Conservation (phyloP, 345 rosid species). For the Angophora floribunda region DNA sequence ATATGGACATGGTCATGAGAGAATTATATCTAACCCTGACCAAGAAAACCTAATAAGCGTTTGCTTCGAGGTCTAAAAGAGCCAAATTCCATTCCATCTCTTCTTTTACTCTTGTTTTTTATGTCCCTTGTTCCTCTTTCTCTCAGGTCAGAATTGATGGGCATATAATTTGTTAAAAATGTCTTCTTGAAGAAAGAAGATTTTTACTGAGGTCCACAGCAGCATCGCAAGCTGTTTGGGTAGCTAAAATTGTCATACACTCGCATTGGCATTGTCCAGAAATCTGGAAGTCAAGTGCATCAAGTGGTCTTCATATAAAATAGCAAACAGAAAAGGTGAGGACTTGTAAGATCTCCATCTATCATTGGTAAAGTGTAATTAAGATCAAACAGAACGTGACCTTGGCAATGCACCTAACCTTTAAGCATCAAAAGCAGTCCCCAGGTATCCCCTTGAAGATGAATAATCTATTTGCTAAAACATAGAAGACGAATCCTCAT, state of each 20-base stretch:
- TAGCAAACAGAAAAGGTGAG: not conserved
- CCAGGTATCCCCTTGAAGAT: not conserved
- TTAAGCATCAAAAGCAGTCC: not conserved
- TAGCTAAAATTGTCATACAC: not conserved
- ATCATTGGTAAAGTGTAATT: not conserved
- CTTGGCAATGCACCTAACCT: not conserved
- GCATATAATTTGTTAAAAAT: not conserved
- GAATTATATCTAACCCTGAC: too few relatives aligned
- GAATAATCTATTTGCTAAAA: not conserved
- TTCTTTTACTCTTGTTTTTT: too few relatives aligned
- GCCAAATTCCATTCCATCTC: too few relatives aligned
- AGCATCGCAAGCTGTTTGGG: not conserved
- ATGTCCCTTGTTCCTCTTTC: not conserved
- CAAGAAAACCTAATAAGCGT: too few relatives aligned
- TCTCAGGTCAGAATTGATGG: not conserved
- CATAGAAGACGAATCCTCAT: not conserved
- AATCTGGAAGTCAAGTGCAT: not conserved
- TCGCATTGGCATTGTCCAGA: not conserved
- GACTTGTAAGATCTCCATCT: not conserved
- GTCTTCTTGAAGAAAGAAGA: not conserved
- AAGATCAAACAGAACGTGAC: not conserved
- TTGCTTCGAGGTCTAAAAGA: too few relatives aligned
- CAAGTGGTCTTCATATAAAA: not conserved
- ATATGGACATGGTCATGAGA: not conserved
- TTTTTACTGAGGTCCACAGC: not conserved